A percentile compares a stretch with the other conserved stretches of the same genome.
Conservation (phyloP, 73 alveolate species). For the Chromera velia region DNA sequence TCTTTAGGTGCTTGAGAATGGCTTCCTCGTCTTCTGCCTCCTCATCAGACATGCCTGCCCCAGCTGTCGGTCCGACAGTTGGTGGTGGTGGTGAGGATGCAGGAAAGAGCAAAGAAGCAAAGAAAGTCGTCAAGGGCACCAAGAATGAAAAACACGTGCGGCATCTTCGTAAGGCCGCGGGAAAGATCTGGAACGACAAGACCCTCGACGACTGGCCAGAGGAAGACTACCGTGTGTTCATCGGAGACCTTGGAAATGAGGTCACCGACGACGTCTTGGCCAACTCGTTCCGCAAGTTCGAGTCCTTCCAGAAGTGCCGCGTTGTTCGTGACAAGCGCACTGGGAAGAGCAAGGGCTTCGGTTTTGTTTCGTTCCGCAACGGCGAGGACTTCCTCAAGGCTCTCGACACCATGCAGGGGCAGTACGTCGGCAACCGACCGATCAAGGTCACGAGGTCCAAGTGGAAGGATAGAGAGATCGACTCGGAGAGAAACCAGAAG, state of each 20-base stretch:
- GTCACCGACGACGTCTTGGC: conserved; percentile 87
- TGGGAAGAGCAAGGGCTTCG: conserved; percentile 90
- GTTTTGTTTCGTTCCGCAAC: conserved; percentile 82
- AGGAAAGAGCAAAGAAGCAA: no score
- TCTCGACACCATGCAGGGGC: conserved; percentile 88
- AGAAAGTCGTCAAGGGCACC: no score
- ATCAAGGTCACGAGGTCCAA: conserved; percentile 76
- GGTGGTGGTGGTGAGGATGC: no score
- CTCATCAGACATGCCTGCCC: no score
- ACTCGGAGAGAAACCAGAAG: not conserved
- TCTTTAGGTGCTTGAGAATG: no score
- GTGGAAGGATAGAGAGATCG: conserved; percentile 67
- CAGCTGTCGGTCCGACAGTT: no score
- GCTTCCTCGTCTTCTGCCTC: no score
- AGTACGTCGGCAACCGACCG: conserved; percentile 96
- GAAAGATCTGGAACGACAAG: conserved; percentile 87
- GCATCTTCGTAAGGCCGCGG: conserved; percentile 84
- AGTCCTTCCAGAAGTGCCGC: conserved; percentile 81
- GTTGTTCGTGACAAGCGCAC: conserved; percentile 88
- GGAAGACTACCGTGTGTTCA: conserved; percentile 86
- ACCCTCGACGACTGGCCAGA: conserved; percentile 92
- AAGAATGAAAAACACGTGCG: no score
- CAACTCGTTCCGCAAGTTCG: conserved; percentile 80
- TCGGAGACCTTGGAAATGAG: conserved; percentile 95
- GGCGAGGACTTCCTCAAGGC: conserved; percentile 80